These are phyloP conservation scores for Oemleria cerasiformis DNA, from an alignment of 306 rosid species.

Conservation along the genomic window DNA sequence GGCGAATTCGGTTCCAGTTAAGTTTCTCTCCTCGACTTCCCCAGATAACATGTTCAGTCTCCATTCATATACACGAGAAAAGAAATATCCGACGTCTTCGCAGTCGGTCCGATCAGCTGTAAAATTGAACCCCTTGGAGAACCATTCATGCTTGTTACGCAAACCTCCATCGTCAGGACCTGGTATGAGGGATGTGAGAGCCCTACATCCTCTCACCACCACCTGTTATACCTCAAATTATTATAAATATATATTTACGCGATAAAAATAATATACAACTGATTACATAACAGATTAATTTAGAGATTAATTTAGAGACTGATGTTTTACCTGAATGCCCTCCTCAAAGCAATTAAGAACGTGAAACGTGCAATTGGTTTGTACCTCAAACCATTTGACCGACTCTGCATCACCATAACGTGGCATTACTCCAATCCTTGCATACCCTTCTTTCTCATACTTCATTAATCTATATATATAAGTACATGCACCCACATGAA, in stretches of 20 bases:
- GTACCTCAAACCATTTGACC: slow-evolving; percentile 61
- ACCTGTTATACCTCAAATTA: slow-evolving; percentile 32
- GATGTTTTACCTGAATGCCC: slow-evolving; percentile 46
- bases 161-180: slow-evolving; percentile 44
- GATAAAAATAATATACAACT: too few relatives aligned
- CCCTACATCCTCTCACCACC: slow-evolving; percentile 70
- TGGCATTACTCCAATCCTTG: slow-evolving; percentile 77
- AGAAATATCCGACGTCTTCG: slow-evolving; percentile 7
- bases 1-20: slow-evolving; percentile 21
- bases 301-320: too few relatives aligned
- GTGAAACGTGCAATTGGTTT: slow-evolving; percentile 58
- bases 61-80: slow-evolving; percentile 52
- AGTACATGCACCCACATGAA: background rate
- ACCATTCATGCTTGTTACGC: slow-evolving; percentile 31
- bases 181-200: slow-evolving; percentile 50
- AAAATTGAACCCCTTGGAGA: slow-evolving; percentile 13
- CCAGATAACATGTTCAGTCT: slow-evolving; percentile 57
- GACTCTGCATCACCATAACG: slow-evolving; percentile 61
- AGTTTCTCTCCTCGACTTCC: slow-evolving; percentile 45
- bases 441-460: slow-evolving; percentile 45
- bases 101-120: background rate
- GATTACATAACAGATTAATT: too few relatives aligned
- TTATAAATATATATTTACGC: too few relatives aligned
- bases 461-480: slow-evolving; percentile 34
- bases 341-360: slow-evolving; percentile 64